A percentile compares a stretch with the other conserved stretches of the same genome.
These are phyloP conservation scores for Kazachstania viticola DNA, from an alignment of 805 yeast species.

Conservation along the genomic window DNA sequence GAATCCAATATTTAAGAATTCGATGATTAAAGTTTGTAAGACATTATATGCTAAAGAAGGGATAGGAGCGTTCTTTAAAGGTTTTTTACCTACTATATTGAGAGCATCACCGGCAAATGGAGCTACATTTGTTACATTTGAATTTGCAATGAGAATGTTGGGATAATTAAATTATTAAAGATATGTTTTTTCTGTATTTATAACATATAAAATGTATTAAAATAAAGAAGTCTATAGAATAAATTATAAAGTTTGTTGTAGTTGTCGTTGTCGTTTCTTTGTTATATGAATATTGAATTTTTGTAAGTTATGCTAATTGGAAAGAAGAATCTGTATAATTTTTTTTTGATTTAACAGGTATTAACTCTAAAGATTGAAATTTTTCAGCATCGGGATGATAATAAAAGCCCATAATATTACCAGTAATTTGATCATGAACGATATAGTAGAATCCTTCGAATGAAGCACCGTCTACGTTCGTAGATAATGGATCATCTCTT, in stretches of 20 bases:
- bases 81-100: constrained; percentile 82
- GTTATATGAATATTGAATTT: no score
- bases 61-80: constrained; percentile 70
- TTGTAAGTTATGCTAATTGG: constrained; percentile 19
- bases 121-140: constrained; percentile 91
- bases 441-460: constrained; percentile 89
- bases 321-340: constrained; percentile 6
- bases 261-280: no score
- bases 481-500: constrained; percentile 61
- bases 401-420: constrained; percentile 69
- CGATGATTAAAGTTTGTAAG: constrained; percentile 46
- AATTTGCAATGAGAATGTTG: constrained; percentile 65
- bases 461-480: constrained; percentile 51
- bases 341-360: constrained; percentile 7
- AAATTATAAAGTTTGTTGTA: no score
- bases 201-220: background rate
- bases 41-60: constrained; percentile 51
- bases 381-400: constrained; percentile 72
- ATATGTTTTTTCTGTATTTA: no score
- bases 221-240: background rate
- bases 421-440: constrained; percentile 67
- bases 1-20: constrained; percentile 48
- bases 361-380: constrained; percentile 60
- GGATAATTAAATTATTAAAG: constrained; percentile 15
- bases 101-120: constrained; percentile 99